phyloP scores from a whole-genome alignment of 177 flowering plant genomes.

The Tripterygium wilfordii region DNA sequence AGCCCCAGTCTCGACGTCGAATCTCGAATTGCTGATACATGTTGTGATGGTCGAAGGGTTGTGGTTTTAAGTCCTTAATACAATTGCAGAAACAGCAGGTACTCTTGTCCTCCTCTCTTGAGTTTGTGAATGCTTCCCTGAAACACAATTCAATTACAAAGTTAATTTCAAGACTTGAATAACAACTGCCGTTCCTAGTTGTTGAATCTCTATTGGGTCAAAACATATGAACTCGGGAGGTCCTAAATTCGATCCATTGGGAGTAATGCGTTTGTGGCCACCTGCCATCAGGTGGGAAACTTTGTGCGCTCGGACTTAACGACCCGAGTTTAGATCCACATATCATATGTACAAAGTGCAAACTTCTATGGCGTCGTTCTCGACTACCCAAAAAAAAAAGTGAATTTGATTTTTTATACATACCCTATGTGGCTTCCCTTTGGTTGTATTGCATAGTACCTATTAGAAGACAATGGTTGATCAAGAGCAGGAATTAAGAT shows the following conservation, averaged over 20 bases:
- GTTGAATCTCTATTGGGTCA: too few relatives aligned
- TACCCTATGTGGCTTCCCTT: slow-evolving; percentile 39
- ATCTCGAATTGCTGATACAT: slow-evolving; percentile 35
- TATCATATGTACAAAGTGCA: too few relatives aligned
- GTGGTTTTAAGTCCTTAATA: slow-evolving; percentile 25
- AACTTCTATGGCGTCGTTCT: too few relatives aligned
- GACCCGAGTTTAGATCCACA: too few relatives aligned
- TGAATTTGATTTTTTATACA: background rate
- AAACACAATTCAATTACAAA: background rate
- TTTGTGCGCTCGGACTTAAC: too few relatives aligned
- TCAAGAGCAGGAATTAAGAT: slow-evolving; percentile 37
- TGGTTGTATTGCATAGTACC: slow-evolving; percentile 29
- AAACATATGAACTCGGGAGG: too few relatives aligned
- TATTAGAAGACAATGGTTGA: slow-evolving; percentile 39
- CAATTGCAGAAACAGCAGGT: slow-evolving; percentile 19
- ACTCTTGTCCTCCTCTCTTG: slow-evolving; percentile 29
- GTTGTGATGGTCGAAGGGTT: slow-evolving; percentile 28
- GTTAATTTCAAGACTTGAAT: background rate
- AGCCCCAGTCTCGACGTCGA: background rate
- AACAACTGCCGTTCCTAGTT: too few relatives aligned
- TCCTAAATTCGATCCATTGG: too few relatives aligned
- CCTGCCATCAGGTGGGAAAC: too few relatives aligned
- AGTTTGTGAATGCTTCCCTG: slow-evolving; percentile 33
- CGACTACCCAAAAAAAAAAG: background rate
- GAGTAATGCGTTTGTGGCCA: too few relatives aligned